A percentile compares a stretch with the other conserved stretches of the same genome.
Evolutionary conservation across 768 basidiomycete species (phyloP).

Genomic region (Boletus patriciae): DNA sequence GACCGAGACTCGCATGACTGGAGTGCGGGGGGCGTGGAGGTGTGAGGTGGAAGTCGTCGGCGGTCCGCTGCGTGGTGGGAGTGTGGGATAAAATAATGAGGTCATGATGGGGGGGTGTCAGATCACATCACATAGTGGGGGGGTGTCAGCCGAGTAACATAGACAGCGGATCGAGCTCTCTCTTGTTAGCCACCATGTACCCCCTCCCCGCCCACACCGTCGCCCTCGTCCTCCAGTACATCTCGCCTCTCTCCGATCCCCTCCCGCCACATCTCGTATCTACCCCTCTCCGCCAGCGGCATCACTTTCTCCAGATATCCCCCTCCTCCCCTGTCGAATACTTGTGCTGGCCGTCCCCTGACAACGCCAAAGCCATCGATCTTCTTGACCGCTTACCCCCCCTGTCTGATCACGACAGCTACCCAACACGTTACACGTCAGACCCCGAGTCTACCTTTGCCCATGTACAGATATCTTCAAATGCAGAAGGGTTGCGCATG

Average conservation of each 20-base stretch:
- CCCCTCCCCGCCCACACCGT: constrained; percentile 40
- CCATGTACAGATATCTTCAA: constrained; percentile 50
- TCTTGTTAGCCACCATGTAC: constrained; percentile 28
- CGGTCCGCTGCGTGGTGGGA: constrained; percentile 2
- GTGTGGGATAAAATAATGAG: constrained; percentile 11
- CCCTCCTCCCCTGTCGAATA: constrained; percentile 54
- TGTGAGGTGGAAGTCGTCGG: background rate
- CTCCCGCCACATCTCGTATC: constrained; percentile 66
- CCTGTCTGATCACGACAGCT: constrained; percentile 30
- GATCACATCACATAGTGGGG: background rate
- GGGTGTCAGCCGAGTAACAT: constrained; percentile 12
- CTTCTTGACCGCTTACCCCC: constrained; percentile 44
- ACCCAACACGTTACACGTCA: constrained; percentile 39
- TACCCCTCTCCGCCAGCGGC: constrained; percentile 56
- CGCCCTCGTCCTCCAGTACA: constrained; percentile 54
- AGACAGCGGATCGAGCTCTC: background rate
- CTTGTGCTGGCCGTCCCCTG: constrained; percentile 63
- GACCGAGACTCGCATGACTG: constrained; percentile 32
- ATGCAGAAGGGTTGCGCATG: constrained; percentile 47
- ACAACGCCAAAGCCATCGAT: constrained; percentile 36
- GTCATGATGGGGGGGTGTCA: constrained; percentile 8
- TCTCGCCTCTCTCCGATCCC: constrained; percentile 49
- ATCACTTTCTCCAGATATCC: constrained; percentile 58
- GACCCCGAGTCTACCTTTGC: constrained; percentile 57
- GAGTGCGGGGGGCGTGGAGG: background rate